Evolutionary conservation across 805 yeast genomes (phyloP).

Genomic region (Kazachstania kunashirensis): DNA sequence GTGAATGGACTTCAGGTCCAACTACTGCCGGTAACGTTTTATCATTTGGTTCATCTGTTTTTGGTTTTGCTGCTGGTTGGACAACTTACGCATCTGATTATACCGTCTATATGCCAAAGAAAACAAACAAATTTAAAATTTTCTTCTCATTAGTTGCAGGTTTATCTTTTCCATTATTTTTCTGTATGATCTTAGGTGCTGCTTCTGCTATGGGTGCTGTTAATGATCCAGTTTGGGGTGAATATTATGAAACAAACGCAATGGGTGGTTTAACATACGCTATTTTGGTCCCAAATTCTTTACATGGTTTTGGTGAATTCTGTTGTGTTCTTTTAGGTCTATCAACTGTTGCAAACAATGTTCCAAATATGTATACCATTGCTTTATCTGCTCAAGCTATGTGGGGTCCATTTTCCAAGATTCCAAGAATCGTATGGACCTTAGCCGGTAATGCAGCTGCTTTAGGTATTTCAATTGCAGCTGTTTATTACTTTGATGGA

Average conservation of each 20-base stretch:
- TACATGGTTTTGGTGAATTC: constrained; percentile 85
- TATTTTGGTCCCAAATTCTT: constrained; percentile 65
- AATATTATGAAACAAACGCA: constrained; percentile 42
- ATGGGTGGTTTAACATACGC: constrained; percentile 80
- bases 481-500: constrained; percentile 57
- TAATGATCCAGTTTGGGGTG: constrained; percentile 37
- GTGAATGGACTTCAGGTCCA: constrained; percentile 42
- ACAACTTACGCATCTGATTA: constrained; percentile 87
- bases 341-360: constrained; percentile 83
- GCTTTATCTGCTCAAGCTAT: constrained; percentile 79
- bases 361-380: constrained; percentile 89
- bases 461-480: constrained; percentile 84
- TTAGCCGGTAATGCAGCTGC: constrained; percentile 62
- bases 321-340: constrained; percentile 75
- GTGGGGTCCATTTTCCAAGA: constrained; percentile 60
- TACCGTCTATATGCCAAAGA: constrained; percentile 72
- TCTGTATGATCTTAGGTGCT: constrained; percentile 75
- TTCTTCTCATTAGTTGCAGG: constrained; percentile 59
- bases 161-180: constrained; percentile 55
- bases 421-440: constrained; percentile 84
- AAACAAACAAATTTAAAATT: constrained; percentile 46
- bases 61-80: constrained; percentile 93
- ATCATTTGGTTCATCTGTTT: constrained; percentile 73
- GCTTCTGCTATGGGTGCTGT: constrained; percentile 67
- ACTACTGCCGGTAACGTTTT: constrained; percentile 69